A percentile compares a stretch with the other conserved stretches of the same genome.
Evolutionary conservation across 1,139 yeast species (phyloP).

Genomic region (Petasospora rhodanensis): DNA sequence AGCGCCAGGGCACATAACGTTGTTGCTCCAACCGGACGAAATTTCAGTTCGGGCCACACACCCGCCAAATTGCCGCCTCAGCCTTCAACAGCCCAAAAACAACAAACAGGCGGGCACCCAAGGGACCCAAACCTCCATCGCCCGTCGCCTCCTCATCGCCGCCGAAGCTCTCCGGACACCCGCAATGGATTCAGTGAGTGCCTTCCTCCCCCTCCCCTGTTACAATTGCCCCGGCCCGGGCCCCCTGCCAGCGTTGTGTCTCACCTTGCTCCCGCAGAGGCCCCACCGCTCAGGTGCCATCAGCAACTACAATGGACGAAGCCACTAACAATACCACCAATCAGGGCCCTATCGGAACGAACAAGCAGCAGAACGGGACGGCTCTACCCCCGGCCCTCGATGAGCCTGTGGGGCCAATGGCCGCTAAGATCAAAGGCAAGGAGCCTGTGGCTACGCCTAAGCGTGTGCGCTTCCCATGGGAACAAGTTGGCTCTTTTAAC

Average conservation of each 20-base stretch:
- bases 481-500: constrained; percentile 36
- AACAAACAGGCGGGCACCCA: neutral
- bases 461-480: constrained; percentile 35
- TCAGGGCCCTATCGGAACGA: too few species aligned
- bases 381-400: neutral
- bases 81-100: neutral
- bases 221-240: too few species aligned
- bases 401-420: neutral
- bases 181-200: too few species aligned
- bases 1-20: neutral
- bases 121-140: neutral
- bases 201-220: too few species aligned
- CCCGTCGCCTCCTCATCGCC: too few species aligned
- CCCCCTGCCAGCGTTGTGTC: too few species aligned
- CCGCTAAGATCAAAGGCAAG: neutral
- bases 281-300: neutral
- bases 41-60: constrained; percentile 20
- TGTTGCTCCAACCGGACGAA: constrained; percentile 7
- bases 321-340: constrained; percentile 1
- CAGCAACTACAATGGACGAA: too few species aligned
- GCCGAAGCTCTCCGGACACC: too few species aligned
- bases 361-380: too few species aligned
- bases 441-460: too few species aligned
- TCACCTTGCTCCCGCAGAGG: too few species aligned
- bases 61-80: constrained; percentile 4